Conservation (phyloP, 164 flowering plant genomes). For the Dillenia suffruticosa region DNA sequence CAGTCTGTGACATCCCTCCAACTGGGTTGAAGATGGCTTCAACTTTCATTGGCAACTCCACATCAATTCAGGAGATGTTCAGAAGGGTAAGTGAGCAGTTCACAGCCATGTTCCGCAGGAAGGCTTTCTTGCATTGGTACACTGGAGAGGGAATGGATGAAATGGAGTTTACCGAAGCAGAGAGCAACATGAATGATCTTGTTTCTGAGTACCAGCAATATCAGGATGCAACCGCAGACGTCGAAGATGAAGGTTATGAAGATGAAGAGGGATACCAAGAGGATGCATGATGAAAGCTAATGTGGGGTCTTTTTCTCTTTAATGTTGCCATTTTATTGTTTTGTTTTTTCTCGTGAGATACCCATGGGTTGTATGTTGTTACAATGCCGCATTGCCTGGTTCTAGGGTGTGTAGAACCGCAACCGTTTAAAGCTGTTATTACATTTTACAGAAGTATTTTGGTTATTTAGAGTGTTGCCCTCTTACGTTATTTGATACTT, state of each 20-base stretch:
- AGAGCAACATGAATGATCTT: constrained; percentile 37
- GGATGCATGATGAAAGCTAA: neutral
- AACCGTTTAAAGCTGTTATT: too few relatives aligned
- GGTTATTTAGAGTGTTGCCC: too few relatives aligned
- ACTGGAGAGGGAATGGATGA: constrained; percentile 29
- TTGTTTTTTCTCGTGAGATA: neutral
- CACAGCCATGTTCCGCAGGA: constrained; percentile 51
- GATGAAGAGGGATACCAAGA: constrained; percentile 23
- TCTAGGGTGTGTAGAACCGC: neutral
- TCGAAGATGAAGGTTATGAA: constrained; percentile 19
- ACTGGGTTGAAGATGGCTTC: constrained; percentile 47
- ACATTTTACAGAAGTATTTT: too few relatives aligned
- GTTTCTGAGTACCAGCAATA: constrained; percentile 41
- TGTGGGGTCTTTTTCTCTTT: too few relatives aligned
- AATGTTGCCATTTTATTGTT: neutral
- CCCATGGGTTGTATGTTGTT: neutral
- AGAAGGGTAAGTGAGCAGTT: constrained; percentile 48
- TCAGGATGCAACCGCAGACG: constrained; percentile 40
- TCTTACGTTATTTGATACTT: too few relatives aligned
- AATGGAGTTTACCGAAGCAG: constrained; percentile 31
- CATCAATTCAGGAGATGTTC: constrained; percentile 37
- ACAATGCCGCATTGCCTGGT: constrained; percentile 6
- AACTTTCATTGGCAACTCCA: constrained; percentile 43
- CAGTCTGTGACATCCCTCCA: constrained; percentile 49
- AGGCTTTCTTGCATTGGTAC: constrained; percentile 44